Evolutionary conservation across 176 grass and related monocot genomes (phyloP).

Genomic region (Saccharum spontaneum): DNA sequence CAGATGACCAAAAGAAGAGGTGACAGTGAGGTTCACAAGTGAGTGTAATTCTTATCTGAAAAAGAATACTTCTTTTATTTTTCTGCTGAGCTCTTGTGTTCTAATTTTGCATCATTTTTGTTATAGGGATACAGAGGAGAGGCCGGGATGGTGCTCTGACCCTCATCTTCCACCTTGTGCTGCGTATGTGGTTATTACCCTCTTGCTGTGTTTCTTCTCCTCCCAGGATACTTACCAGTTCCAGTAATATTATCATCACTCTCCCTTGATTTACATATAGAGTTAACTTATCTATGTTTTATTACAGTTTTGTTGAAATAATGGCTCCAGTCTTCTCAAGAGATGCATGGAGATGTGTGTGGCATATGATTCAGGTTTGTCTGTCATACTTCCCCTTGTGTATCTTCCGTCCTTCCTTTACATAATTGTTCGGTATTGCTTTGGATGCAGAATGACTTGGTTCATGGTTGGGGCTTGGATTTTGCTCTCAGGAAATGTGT

Average conservation of each 20-base stretch:
- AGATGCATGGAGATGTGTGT: constrained; percentile 74
- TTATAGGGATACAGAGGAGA: constrained; percentile 67
- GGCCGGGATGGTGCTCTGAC: constrained; percentile 54
- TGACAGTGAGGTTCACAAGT: constrained; percentile 86
- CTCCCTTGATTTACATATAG: neutral
- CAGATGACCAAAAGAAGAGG: constrained; percentile 94
- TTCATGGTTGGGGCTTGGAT: constrained; percentile 94
- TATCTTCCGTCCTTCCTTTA: neutral
- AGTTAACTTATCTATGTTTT: neutral
- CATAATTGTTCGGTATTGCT: neutral
- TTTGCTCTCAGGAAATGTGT: constrained; percentile 79
- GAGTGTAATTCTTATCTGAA: constrained; percentile 35
- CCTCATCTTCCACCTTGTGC: constrained; percentile 74
- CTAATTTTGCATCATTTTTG: neutral
- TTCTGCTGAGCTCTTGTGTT: constrained; percentile 4
- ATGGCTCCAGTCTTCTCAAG: constrained; percentile 83
- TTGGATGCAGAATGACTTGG: constrained; percentile 69
- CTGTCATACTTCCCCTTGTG: neutral
- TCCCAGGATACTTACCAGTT: neutral
- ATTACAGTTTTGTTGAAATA: constrained; percentile 74
- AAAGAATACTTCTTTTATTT: neutral
- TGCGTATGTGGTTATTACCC: constrained; percentile 40
- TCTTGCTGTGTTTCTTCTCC: neutral
- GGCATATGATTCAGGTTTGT: constrained; percentile 87
- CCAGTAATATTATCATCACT: neutral